Conservation (phyloP, 2,329 filamentous ascomycete species). For the Ophiostoma piceae region DNA sequence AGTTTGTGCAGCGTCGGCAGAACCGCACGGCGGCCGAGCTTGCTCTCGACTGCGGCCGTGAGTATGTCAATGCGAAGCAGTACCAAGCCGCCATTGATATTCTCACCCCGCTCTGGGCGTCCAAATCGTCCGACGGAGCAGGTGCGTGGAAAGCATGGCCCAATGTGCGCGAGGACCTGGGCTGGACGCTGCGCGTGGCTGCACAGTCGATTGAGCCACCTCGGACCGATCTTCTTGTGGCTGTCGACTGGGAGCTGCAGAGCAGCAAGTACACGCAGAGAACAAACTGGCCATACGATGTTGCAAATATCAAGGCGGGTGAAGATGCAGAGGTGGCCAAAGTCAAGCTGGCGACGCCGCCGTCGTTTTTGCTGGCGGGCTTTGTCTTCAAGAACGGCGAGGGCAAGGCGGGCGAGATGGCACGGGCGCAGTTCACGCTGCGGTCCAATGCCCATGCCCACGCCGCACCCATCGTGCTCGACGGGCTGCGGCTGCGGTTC, state of each 20-base stretch:
- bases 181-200: slow-evolving; percentile 56
- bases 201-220: slow-evolving; percentile 43
- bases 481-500: slow-evolving; percentile 50
- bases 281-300: slow-evolving; percentile 57
- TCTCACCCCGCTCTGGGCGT: slow-evolving; percentile 50
- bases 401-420: slow-evolving; percentile 56
- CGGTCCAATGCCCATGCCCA: slow-evolving; percentile 51
- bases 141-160: slow-evolving; percentile 52
- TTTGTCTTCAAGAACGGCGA: slow-evolving; percentile 56
- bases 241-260: slow-evolving; percentile 62
- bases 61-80: slow-evolving; percentile 45
- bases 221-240: slow-evolving; percentile 52
- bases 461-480: slow-evolving; percentile 49
- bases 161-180: slow-evolving; percentile 54
- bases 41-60: slow-evolving; percentile 52
- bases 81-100: slow-evolving; percentile 53
- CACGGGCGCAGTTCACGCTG: slow-evolving; percentile 53
- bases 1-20: slow-evolving; percentile 53
- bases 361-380: slow-evolving; percentile 34
- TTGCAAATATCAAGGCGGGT: slow-evolving; percentile 50
- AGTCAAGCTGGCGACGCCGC: slow-evolving; percentile 15
- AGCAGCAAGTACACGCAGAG: slow-evolving; percentile 51
- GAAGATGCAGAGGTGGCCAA: slow-evolving; percentile 34
- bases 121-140: neutral
- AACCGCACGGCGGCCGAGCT: slow-evolving; percentile 51